Base-by-base conservation (phyloP, 2,329 filamentous ascomycete species). In the Colletotrichum destructivum region DNA sequence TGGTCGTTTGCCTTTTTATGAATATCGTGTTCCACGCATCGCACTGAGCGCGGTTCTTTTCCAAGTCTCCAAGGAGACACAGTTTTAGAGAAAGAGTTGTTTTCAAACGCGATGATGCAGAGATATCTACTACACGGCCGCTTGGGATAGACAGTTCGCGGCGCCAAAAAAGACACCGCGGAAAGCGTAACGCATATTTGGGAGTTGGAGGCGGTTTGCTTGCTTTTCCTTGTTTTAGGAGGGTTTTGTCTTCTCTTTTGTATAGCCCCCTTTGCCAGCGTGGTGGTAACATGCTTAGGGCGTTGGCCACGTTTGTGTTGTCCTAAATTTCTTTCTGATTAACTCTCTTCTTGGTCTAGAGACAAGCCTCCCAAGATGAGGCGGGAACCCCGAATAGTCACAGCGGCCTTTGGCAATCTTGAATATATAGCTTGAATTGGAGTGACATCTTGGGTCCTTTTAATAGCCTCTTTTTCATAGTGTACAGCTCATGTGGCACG, bases 1-100 rank as follows among this genome's bases (percentile, higher is more conserved):
- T 99, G 96, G 84, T 94, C 38, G 91, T 96, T 59, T 98, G 95
- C 79, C 83, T 99, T 76, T 84, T 90, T 54, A 94, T 95, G 79
- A 98, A 98, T 80, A 91, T 93, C 16, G 93, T 98, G 77, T 95
- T 96, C 76, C 87, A 90, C 62, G 88, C 87, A 66, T 87, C 88
- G 68, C 90, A 93, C 83, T 94, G 82, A 75, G 31, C 21, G 12
- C 26, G 52, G 16, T 38, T 26, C 15, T 18, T 51, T 55, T 42
- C 13, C 35, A 12, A 3, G 7, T n/a, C 54, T 49, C 15, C 18
- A 56, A 18, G 51, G 16, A 26, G 62, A 60, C 13, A 54, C 4
- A 60, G 40, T 40, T 59, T 16, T 60, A 64, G 59, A 72, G 69
- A 26, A 56, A 66, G 54, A 60, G 21, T 69, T 35, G 38, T 71